Evolutionary conservation across 768 basidiomycete species (phyloP), one percentile per base, ranked within the genome.

Genomic region (Hericium rajendrae): DNA sequence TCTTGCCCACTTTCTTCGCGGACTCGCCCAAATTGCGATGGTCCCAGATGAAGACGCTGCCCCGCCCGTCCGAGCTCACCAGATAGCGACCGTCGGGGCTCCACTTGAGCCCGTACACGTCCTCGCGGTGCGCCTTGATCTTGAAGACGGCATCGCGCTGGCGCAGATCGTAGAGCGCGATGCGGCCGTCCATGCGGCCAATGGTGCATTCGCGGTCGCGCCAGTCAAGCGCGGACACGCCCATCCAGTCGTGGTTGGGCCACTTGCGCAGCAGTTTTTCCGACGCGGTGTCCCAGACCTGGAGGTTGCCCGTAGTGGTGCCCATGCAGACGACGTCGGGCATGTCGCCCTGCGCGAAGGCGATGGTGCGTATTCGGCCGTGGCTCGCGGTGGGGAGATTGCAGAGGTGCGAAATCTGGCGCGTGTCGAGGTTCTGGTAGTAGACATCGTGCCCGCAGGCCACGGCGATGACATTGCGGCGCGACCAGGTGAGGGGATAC

Each of bases 401-500:
- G 63, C 77, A 82, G 18, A 86, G 68, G 51, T 76, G 78, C 3
- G 75, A 71, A 39, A 85, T 82, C 32, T 71, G 68, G 38, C 78
- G 78, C 3, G 74, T 82, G 52, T 78, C 73, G 10, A 84, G 75
- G 62, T 85, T 76, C 65, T 85, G 84, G 60, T 81, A 82, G 67
- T 80, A 85, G 12, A 85, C 75, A 12, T 83, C 77, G 54, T 72
- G 70, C 18, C 71, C 76, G 66, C 83, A 86, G 13, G 81, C 79
- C 18, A 86, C 83, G 1, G 83, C 81, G 51, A 86, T 85, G 54
- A 73, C 69, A 59, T 86, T 85, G 3, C 71, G 71, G 28, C 58
- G 68, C 2, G 84, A 85, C 84, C 85, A 86, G 39, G 77, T 72
- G 57, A 86, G 78, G 2, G 84, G 79, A 61, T 74, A 80, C 3